Evolutionary conservation across 2,329 filamentous ascomycete species (phyloP), one percentile per base, ranked within the genome.

Genomic region (Pestalotiopsis sp.): DNA sequence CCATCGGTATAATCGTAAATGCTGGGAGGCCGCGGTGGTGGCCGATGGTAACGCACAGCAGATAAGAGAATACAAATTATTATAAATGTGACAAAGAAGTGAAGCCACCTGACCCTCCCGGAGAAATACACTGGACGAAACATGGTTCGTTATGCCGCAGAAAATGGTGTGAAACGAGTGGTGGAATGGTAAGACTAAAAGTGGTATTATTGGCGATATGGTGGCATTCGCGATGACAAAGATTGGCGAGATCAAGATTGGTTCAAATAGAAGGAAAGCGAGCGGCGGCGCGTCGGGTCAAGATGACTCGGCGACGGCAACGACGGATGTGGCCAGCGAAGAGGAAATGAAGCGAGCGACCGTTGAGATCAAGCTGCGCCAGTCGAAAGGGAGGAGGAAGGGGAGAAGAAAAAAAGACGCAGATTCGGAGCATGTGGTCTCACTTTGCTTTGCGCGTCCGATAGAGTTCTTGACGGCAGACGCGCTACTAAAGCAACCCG

Each of bases 1-100:
- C 75, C 74, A 41, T 76, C 75, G 9, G 75, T 75, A 41, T 73
- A 71, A 17, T 73, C 70, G 65, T 74, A 75, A 23, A 73, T 74
- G 66, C 71, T 73, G 7, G 64, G 67, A 9, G 65, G 67, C 45
- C 31, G 70, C 31, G 68, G 38, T 39, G 69, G 69, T 12, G 41
- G 57, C 49, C 59, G 63, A 36, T 63, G 65, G 17, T 68, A 59
- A 41, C 69, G 68, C 49, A 71, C 20, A 20, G 67, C 66, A 6
- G 71, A 69, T 4, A 73, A 59, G 12, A 73, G 58, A 5, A 70
- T 68, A 31, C 68, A 73, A 36, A 70, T 68, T n/a, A 70, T 60
- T 14, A 72, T 23, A 36, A 70, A 69, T 17, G 67, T 66, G 25
- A 59, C 60, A 4, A 69, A 45, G 31, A 71, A 64, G 49, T 73